Conservation (phyloP, 352 stramenopile species). For the Globisporangium iwayamae region DNA sequence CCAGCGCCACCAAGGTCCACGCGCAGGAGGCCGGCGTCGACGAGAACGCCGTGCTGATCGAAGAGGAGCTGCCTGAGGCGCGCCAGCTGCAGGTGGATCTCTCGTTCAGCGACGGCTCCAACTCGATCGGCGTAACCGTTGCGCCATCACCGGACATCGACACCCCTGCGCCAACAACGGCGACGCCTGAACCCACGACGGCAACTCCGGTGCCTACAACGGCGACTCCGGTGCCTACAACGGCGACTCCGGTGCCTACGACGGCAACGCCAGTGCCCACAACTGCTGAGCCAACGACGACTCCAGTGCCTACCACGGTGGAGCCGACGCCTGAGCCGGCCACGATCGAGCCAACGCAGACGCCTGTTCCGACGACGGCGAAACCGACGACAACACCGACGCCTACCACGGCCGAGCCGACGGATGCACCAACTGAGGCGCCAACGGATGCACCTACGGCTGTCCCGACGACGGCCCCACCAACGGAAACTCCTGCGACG, state of each 20-base stretch:
- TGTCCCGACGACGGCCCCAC: slow-evolving; percentile 10
- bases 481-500: slow-evolving; percentile 22
- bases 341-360: slow-evolving; percentile 6
- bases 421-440: slow-evolving; percentile 2
- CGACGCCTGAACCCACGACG: neutral
- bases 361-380: slow-evolving; percentile 11
- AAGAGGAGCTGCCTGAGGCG: neutral
- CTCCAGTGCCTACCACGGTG: neutral
- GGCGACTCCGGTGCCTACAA: neutral
- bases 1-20: neutral
- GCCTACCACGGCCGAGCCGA: slow-evolving; percentile 2
- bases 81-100: slow-evolving; percentile 8
- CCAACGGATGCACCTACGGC: slow-evolving; percentile 14
- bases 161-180: neutral
- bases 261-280: neutral
- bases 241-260: neutral
- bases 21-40: slow-evolving; percentile 16
- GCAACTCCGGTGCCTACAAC: neutral
- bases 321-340: neutral
- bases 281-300: neutral
- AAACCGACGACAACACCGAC: neutral
- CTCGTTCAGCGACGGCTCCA: neutral
- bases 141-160: neutral
- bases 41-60: neutral
- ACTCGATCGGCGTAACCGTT: slow-evolving; percentile 1